These are phyloP conservation scores for Fusarium coffeatum DNA, from an alignment of 2,329 filamentous ascomycete genomes.

Conservation along the genomic window DNA sequence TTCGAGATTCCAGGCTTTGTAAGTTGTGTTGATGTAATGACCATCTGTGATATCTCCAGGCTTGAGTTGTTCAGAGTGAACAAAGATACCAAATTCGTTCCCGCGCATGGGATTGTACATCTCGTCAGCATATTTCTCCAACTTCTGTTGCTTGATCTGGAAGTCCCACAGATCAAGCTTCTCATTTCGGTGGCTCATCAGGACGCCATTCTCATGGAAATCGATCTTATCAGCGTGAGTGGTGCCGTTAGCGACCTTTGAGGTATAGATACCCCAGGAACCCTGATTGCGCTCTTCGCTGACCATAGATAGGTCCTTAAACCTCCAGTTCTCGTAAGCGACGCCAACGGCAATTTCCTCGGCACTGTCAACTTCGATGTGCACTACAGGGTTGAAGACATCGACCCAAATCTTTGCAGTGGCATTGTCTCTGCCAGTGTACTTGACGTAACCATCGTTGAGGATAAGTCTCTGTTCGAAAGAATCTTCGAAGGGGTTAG, in stretches of 20 bases:
- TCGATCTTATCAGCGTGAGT: slow-evolving; percentile 10
- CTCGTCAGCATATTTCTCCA: not conserved
- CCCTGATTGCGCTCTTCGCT: slow-evolving; percentile 12
- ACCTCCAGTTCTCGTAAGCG: slow-evolving; percentile 6
- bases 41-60: not conserved
- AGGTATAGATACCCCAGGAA: slow-evolving; percentile 13
- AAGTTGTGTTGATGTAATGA: slow-evolving; percentile 9
- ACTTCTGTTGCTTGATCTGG: not conserved
- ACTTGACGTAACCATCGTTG: not conserved
- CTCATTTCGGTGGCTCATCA: slow-evolving; percentile 8
- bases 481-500: not conserved
- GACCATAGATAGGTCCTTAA: not conserved
- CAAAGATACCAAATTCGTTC: slow-evolving; percentile 15
- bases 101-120: slow-evolving; percentile 16
- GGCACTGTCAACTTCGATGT: slow-evolving; percentile 1
- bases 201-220: slow-evolving; percentile 3
- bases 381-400: slow-evolving; percentile 3
- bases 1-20: slow-evolving; percentile 8
- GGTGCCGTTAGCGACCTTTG: slow-evolving; percentile 14
- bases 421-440: not conserved
- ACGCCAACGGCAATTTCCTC: not conserved
- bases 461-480: slow-evolving; percentile 6
- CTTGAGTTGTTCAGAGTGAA: slow-evolving; percentile 9
- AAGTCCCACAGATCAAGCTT: slow-evolving; percentile 10
- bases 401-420: slow-evolving; percentile 15